A percentile compares a stretch with the other conserved stretches of the same genome.
Conservation (phyloP, 2,329 filamentous ascomycete genomes). For the Penicillium sp. region DNA sequence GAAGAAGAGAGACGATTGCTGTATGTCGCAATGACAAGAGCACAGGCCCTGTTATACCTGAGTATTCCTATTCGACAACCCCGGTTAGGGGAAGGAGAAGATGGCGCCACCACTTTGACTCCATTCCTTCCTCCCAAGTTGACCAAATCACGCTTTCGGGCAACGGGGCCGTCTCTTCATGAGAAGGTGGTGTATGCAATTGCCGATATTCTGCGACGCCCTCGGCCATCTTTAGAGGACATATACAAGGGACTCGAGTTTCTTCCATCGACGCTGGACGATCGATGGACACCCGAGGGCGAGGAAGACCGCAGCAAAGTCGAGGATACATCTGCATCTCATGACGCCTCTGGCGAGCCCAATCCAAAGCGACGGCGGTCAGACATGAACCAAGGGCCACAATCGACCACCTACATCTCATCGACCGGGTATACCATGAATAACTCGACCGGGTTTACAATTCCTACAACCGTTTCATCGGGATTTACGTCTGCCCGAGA, state of each 20-base stretch:
- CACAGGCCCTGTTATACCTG: constrained; percentile 80
- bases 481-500: constrained; percentile 63
- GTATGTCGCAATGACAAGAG: constrained; percentile 96
- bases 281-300: constrained; percentile 65
- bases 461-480: constrained; percentile 44
- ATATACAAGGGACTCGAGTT: constrained; percentile 50
- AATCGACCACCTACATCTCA: constrained; percentile 33
- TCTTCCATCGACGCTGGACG: constrained; percentile 58
- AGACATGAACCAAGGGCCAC: constrained; percentile 22
- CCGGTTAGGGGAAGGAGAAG: constrained; percentile 46
- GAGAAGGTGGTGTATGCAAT: constrained; percentile 62
- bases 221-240: constrained; percentile 55
- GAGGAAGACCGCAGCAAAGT: constrained; percentile 44
- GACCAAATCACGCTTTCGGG: constrained; percentile 54
- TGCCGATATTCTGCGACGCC: constrained; percentile 67
- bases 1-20: constrained; percentile 85
- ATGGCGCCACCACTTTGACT: constrained; percentile 64
- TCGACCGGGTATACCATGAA: constrained; percentile 62
- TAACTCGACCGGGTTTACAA: constrained; percentile 40
- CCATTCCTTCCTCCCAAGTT: constrained; percentile 63
- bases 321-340: constrained; percentile 29
- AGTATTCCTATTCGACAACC: constrained; percentile 72
- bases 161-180: constrained; percentile 68
- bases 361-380: constrained; percentile 30
- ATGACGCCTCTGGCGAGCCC: constrained; percentile 20